Evolutionary conservation across 2,329 filamentous ascomycete genomes (phyloP).

Genomic region (Hypomyces rosellus): DNA sequence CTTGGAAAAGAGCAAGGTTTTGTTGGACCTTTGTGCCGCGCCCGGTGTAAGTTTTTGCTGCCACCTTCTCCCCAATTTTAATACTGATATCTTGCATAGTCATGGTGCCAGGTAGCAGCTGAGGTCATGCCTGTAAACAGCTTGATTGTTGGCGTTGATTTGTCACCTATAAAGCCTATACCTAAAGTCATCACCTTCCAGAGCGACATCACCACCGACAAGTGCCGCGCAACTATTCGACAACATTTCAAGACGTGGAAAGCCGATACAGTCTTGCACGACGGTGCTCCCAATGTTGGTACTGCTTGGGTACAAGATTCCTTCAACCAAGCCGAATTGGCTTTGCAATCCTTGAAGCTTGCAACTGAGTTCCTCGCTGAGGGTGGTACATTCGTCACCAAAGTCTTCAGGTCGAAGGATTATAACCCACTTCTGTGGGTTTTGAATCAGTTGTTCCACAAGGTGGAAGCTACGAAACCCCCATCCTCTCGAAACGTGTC

Average conservation of each 20-base stretch:
- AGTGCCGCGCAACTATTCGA: conserved; percentile 84
- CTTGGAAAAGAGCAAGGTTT: conserved; percentile 90
- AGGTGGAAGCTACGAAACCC: conserved; percentile 95
- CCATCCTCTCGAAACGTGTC: conserved; percentile 94
- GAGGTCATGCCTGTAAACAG: conserved; percentile 89
- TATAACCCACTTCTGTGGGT: conserved; percentile 96
- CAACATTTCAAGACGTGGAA: conserved; percentile 94
- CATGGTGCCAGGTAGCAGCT: conserved; percentile 93
- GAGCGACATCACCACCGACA: conserved; percentile 95
- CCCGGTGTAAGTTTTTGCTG: conserved; percentile 62
- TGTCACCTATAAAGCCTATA: conserved; percentile 92
- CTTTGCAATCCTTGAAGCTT: conserved; percentile 82
- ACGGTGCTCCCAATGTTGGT: conserved; percentile 96
- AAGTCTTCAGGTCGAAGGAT: conserved; percentile 95
- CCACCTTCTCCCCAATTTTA: neutral
- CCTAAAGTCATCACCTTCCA: conserved; percentile 92
- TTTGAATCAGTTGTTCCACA: conserved; percentile 90
- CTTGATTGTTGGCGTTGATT: conserved; percentile 90
- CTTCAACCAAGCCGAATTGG: conserved; percentile 93
- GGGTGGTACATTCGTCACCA: conserved; percentile 91
- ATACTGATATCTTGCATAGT: conserved; percentile 39
- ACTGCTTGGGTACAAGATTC: conserved; percentile 98
- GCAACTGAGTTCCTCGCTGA: conserved; percentile 88
- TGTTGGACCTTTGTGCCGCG: conserved; percentile 95
- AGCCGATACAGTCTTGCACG: conserved; percentile 89